Evolutionary conservation across 148 eudicot species (phyloP).

Genomic region (Nyssa sinensis): DNA sequence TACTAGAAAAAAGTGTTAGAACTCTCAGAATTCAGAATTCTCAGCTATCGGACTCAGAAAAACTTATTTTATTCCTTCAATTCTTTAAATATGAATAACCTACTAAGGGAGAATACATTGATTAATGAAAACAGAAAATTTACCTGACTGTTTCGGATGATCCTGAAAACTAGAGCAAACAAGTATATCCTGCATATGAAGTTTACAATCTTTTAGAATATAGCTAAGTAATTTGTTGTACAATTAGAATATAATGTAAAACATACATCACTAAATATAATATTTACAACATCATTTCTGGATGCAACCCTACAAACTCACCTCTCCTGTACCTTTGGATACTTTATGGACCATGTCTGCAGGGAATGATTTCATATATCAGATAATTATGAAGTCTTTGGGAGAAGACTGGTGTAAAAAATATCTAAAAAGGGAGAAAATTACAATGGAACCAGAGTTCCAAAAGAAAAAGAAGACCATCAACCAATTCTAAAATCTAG

Average conservation of each 20-base stretch:
- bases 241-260: not conserved
- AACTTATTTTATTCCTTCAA: too few relatives aligned
- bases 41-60: slow-evolving; percentile 8
- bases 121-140: not conserved
- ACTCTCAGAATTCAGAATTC: not conserved
- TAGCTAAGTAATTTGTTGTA: slow-evolving; percentile 6
- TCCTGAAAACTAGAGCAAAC: slow-evolving; percentile 60
- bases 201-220: slow-evolving; percentile 13
- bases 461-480: not conserved
- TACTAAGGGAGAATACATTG: not conserved
- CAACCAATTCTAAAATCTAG: not conserved
- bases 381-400: slow-evolving; percentile 2
- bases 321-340: slow-evolving; percentile 50
- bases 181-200: slow-evolving; percentile 49
- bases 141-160: slow-evolving; percentile 69
- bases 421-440: not conserved
- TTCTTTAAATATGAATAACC: too few relatives aligned
- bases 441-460: not conserved
- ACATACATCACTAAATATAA: not conserved
- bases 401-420: not conserved
- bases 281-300: not conserved
- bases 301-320: slow-evolving; percentile 28
- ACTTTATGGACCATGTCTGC: slow-evolving; percentile 55
- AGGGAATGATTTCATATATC: slow-evolving; percentile 25
- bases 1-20: not conserved